Percentiles rank a stretch among this genome's conserved stretches.
These are phyloP conservation scores for Ophiosphaerella herpotricha DNA, from an alignment of 2,329 filamentous ascomycete species.

Conservation along the genomic window DNA sequence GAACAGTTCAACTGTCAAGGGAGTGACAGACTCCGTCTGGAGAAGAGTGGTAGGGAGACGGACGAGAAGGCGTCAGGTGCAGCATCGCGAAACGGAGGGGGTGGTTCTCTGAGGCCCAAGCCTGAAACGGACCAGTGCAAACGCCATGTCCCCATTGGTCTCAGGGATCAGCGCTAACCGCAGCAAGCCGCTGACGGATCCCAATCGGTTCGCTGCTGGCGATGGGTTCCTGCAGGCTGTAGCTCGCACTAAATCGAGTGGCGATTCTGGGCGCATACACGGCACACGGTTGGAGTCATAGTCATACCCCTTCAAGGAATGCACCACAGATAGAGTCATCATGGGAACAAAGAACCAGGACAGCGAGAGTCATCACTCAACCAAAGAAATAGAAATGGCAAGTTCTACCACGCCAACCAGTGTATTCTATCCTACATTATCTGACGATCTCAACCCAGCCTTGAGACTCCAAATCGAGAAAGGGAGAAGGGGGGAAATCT, in stretches of 20 bases:
- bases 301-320: not conserved
- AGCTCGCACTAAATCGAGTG: not conserved
- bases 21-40: constrained; percentile 38
- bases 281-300: not conserved
- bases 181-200: constrained; percentile 14
- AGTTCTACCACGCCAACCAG: constrained; percentile 26
- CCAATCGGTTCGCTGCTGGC: constrained; percentile 6
- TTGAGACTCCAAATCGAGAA: constrained; percentile 17
- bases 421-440: constrained; percentile 32
- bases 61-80: constrained; percentile 12
- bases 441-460: constrained; percentile 42
- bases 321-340: constrained; percentile 2
- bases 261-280: not conserved
- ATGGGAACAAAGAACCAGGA: not conserved
- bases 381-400: not conserved
- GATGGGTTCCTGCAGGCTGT: constrained; percentile 1
- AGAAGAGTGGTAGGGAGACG: constrained; percentile 24
- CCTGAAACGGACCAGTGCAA: constrained; percentile 20
- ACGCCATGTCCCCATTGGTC: constrained; percentile 16
- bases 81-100: constrained; percentile 16
- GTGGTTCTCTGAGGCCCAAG: constrained; percentile 17
- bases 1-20: constrained; percentile 31
- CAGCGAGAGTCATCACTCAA: not conserved
- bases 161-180: constrained; percentile 14
- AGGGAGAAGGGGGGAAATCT: constrained; percentile 41